Conservation (phyloP, 2,329 filamentous ascomycete genomes). For the Penicillium sp. region DNA sequence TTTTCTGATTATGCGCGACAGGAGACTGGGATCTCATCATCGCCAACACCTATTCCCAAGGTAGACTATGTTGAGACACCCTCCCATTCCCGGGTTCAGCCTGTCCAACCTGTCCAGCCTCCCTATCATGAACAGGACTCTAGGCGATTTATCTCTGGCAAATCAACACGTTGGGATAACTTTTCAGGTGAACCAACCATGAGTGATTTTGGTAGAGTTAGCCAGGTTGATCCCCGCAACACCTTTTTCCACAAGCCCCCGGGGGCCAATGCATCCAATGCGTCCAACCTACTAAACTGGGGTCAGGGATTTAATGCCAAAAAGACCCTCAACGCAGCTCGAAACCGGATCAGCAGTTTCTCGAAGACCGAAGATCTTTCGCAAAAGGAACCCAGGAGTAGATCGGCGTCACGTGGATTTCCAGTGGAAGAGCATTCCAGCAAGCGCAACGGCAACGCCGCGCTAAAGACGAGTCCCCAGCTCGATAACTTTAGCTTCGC, state of each 20-base stretch:
- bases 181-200: conserved; percentile 66
- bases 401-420: conserved; percentile 55
- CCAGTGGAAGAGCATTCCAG: conserved; percentile 22
- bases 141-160: conserved; percentile 16
- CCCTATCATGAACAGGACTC: conserved; percentile 5
- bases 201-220: conserved; percentile 55
- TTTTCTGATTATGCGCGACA: conserved; percentile 6
- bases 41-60: conserved; percentile 8
- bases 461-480: conserved; percentile 25
- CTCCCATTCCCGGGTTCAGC: conserved; percentile 1
- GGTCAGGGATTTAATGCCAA: conserved; percentile 41
- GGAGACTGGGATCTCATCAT: conserved; percentile 4
- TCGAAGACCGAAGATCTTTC: conserved; percentile 59
- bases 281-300: conserved; percentile 33
- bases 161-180: conserved; percentile 58
- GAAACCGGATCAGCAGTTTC: conserved; percentile 37
- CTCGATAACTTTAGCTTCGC: conserved; percentile 28
- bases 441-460: conserved; percentile 32
- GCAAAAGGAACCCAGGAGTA: conserved; percentile 55
- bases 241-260: conserved; percentile 30
- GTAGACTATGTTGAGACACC: background rate
- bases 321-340: conserved; percentile 35
- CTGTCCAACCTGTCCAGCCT: background rate
- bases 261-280: conserved; percentile 28
- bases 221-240: conserved; percentile 56